Percentiles rank a stretch among this genome's conserved stretches.
Evolutionary conservation across 164 flowering plant species (phyloP).

Genomic region (Taxillus chinensis): DNA sequence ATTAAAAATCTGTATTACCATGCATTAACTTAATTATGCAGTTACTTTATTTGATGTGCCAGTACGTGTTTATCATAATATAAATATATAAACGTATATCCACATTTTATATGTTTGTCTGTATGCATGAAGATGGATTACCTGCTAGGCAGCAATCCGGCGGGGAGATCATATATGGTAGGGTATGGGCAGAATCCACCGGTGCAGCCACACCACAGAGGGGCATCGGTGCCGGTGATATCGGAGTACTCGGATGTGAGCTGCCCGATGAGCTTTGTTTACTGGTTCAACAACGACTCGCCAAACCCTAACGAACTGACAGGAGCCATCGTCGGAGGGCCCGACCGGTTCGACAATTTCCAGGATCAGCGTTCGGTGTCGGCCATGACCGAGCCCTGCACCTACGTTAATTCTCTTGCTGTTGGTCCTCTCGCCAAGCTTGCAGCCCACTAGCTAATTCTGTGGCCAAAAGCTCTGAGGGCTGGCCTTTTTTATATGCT

Average conservation of each 20-base stretch:
- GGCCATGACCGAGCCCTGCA: slow-evolving; percentile 52
- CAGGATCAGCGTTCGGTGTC: slow-evolving; percentile 48
- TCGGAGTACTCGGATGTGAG: slow-evolving; percentile 10
- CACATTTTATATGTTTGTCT: neutral
- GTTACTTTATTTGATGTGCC: too few relatives aligned
- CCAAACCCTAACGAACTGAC: slow-evolving; percentile 82
- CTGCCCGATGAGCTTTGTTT: slow-evolving; percentile 58
- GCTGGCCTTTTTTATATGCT: too few relatives aligned
- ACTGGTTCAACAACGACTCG: slow-evolving; percentile 31
- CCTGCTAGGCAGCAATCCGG: slow-evolving; percentile 64
- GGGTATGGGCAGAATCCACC: slow-evolving; percentile 80
- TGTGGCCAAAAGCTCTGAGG: too few relatives aligned
- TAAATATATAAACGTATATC: too few relatives aligned
- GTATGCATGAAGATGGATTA: slow-evolving; percentile 63
- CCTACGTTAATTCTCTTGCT: slow-evolving; percentile 59
- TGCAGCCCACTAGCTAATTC: slow-evolving; percentile 3
- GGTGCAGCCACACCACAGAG: slow-evolving; percentile 74
- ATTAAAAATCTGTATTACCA: too few relatives aligned
- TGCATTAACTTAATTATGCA: too few relatives aligned
- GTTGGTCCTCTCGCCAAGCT: slow-evolving; percentile 39
- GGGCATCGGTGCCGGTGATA: slow-evolving; percentile 57
- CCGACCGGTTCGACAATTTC: slow-evolving; percentile 62
- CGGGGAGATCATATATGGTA: slow-evolving; percentile 76
- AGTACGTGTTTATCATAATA: too few relatives aligned
- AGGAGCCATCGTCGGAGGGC: slow-evolving; percentile 90